phyloP scores from a whole-genome alignment of 768 basidiomycete species.

The Suillus occidentalis region DNA sequence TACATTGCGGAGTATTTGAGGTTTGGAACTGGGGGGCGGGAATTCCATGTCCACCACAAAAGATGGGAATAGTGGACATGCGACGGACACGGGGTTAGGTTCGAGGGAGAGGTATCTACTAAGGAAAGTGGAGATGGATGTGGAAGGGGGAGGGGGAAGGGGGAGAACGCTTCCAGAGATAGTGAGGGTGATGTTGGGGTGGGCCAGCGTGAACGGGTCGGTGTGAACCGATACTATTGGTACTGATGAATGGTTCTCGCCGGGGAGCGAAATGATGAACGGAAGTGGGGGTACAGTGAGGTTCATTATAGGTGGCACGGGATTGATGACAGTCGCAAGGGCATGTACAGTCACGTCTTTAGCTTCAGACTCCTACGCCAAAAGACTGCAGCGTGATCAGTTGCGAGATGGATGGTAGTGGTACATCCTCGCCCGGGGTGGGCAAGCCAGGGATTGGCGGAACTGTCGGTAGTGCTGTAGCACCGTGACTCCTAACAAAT shows the following conservation, averaged over 20 bases:
- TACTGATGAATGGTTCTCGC: conserved; percentile 26
- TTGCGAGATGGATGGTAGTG: conserved; percentile 56
- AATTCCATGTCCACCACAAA: conserved; percentile 52
- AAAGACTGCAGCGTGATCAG: conserved; percentile 64
- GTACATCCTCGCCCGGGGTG: conserved; percentile 46
- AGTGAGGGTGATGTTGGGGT: conserved; percentile 64
- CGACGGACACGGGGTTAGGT: conserved; percentile 57
- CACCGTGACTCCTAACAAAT: neutral
- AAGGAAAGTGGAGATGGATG: conserved; percentile 59
- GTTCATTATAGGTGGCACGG: conserved; percentile 48
- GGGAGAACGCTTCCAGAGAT: conserved; percentile 60
- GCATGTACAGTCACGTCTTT: conserved; percentile 47
- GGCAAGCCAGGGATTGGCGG: conserved; percentile 68
- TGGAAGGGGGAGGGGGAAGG: conserved; percentile 40
- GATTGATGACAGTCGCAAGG: conserved; percentile 57
- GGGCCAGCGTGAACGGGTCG: conserved; percentile 57
- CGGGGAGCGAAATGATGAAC: conserved; percentile 57
- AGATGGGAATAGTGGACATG: conserved; percentile 52
- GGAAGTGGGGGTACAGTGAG: conserved; percentile 58
- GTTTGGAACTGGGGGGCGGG: conserved; percentile 63
- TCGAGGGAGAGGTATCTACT: conserved; percentile 60
- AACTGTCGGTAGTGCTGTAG: conserved; percentile 40
- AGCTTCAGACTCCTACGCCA: conserved; percentile 36
- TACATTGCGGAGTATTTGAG: conserved; percentile 67
- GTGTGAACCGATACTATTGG: conserved; percentile 57